Conservation (phyloP, 352 stramenopile genomes). For the Phytophthora citricola region DNA sequence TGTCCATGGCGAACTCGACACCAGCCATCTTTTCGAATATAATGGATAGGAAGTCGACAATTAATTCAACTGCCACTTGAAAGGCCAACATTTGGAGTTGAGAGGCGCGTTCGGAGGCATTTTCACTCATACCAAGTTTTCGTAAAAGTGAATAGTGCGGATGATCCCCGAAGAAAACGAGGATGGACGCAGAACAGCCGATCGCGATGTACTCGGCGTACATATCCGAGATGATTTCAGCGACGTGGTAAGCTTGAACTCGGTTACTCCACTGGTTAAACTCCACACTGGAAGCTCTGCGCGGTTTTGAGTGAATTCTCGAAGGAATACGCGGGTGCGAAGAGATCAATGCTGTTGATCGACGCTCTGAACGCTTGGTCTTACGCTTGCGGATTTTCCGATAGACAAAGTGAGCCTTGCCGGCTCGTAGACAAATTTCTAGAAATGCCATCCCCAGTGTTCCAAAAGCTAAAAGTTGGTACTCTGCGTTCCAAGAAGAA, state of each 20-base stretch:
- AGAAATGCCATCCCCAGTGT: constrained; percentile 37
- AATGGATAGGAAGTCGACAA: constrained; percentile 31
- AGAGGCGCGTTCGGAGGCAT: neutral
- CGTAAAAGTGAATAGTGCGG: constrained; percentile 30
- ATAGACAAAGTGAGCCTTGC: constrained; percentile 30
- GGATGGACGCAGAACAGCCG: constrained; percentile 34
- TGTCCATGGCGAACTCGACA: constrained; percentile 22
- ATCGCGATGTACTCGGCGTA: constrained; percentile 54
- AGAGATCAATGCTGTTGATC: neutral
- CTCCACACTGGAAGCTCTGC: neutral
- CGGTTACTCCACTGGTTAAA: constrained; percentile 23
- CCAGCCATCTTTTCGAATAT: constrained; percentile 32
- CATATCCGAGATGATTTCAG: constrained; percentile 36
- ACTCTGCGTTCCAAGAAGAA: constrained; percentile 37
- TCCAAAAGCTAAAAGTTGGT: constrained; percentile 21
- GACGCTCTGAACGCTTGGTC: neutral
- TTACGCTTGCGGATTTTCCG: constrained; percentile 20
- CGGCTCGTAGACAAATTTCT: constrained; percentile 35
- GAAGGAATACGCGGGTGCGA: neutral
- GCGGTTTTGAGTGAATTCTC: neutral
- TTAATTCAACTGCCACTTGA: constrained; percentile 23
- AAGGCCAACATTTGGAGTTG: constrained; percentile 15
- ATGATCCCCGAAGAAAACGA: constrained; percentile 42
- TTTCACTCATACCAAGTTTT: constrained; percentile 1
- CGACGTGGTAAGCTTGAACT: constrained; percentile 22